Evolutionary conservation across 2,329 filamentous ascomycete species (phyloP).

Genomic region (Orbilia brochopaga): DNA sequence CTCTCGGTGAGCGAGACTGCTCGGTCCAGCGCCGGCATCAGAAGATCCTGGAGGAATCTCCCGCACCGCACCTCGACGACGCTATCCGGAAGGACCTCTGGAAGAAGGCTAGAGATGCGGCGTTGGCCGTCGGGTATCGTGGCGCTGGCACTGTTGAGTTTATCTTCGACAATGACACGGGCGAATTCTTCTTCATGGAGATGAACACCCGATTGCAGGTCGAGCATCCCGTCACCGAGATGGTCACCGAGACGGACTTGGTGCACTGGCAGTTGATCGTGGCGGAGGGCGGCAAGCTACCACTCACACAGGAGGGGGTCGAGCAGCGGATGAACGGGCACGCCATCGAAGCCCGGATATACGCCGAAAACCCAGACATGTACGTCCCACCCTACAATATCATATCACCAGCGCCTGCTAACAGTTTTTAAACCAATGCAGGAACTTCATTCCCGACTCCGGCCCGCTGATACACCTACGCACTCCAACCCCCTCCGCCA

Average conservation of each 20-base stretch:
- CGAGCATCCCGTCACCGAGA: slow-evolving; percentile 91
- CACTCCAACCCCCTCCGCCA: slow-evolving; percentile 71
- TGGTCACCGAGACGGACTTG: slow-evolving; percentile 76
- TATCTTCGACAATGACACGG: slow-evolving; percentile 81
- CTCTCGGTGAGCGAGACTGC: slow-evolving; percentile 87
- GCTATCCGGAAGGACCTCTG: slow-evolving; percentile 68
- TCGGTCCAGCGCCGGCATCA: slow-evolving; percentile 86
- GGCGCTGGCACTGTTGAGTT: slow-evolving; percentile 90
- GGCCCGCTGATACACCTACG: slow-evolving; percentile 82
- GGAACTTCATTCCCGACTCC: slow-evolving; percentile 91
- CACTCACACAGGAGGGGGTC: slow-evolving; percentile 70
- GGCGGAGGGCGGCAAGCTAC: slow-evolving; percentile 72
- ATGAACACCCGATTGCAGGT: slow-evolving; percentile 87
- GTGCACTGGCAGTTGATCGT: slow-evolving; percentile 96
- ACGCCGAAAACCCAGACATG: slow-evolving; percentile 89
- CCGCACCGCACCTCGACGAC: slow-evolving; percentile 71
- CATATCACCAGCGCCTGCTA: background rate
- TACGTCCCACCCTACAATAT: too few relatives aligned
- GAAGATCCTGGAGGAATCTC: slow-evolving; percentile 89
- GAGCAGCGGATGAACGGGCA: slow-evolving; percentile 78
- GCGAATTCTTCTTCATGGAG: slow-evolving; percentile 81
- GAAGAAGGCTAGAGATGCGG: slow-evolving; percentile 70
- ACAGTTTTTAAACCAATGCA: slow-evolving; percentile 12
- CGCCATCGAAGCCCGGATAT: slow-evolving; percentile 94
- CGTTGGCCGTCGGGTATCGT: slow-evolving; percentile 81